Evolutionary conservation across 805 yeast species (phyloP).

Genomic region (Kuraishia piskuri): DNA sequence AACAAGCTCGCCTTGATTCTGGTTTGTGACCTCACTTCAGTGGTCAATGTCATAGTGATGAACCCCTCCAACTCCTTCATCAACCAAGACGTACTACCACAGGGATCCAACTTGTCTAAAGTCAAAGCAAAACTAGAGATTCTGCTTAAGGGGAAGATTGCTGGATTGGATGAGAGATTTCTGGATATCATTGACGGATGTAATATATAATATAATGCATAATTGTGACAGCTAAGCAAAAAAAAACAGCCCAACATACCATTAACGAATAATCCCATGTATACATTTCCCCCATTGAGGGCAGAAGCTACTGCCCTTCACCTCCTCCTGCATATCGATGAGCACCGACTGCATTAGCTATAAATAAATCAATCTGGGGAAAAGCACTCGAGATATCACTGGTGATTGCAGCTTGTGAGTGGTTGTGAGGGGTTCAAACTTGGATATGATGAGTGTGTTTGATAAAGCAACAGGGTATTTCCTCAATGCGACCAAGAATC

Average conservation of each 20-base stretch:
- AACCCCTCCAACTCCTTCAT: background rate
- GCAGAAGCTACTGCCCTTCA: background rate
- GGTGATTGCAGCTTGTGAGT: background rate
- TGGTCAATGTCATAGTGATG: conserved; percentile 3
- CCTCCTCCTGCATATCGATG: background rate
- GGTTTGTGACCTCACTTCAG: conserved; percentile 10
- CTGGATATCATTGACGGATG: conserved; percentile 8
- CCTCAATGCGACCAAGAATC: background rate
- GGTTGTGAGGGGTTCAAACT: background rate
- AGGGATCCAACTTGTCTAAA: background rate
- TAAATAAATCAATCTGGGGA: too few relatives aligned
- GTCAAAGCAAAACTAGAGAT: conserved; percentile 11
- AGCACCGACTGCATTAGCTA: too few relatives aligned
- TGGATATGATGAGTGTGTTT: background rate
- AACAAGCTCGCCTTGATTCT: conserved; percentile 13
- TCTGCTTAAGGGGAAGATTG: conserved; percentile 10
- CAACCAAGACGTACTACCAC: background rate
- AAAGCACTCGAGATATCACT: too few relatives aligned
- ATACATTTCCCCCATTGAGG: background rate
- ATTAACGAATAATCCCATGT: too few relatives aligned
- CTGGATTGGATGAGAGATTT: conserved; percentile 10
- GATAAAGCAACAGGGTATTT: background rate
- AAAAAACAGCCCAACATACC: too few relatives aligned
- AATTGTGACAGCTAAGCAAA: too few relatives aligned
- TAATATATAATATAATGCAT: background rate